phyloP scores from a whole-genome alignment of 2,329 filamentous ascomycete species.

The Beauveria medogensis region DNA sequence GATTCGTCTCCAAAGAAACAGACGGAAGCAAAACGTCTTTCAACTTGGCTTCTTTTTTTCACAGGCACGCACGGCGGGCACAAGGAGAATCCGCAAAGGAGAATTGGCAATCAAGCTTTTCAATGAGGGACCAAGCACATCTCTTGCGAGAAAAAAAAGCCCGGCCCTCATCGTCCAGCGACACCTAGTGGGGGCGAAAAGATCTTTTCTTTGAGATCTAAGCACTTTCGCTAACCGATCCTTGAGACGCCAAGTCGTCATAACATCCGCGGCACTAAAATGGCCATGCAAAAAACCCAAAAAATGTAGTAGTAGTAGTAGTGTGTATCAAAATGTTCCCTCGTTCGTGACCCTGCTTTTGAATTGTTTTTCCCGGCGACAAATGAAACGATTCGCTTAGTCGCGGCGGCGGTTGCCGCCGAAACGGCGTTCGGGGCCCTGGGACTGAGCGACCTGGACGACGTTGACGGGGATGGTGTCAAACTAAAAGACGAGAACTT shows the following conservation, averaged over 20 bases:
- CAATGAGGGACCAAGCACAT: conserved; percentile 42
- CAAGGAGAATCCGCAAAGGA: conserved; percentile 20
- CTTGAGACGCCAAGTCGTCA: conserved; percentile 45
- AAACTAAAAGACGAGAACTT: conserved; percentile 54
- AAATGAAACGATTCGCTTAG: conserved; percentile 23
- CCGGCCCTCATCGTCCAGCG: conserved; percentile 52
- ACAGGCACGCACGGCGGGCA: conserved; percentile 20
- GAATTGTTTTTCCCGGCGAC: background rate
- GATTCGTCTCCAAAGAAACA: background rate
- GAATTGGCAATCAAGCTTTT: conserved; percentile 77
- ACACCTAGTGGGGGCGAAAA: conserved; percentile 68
- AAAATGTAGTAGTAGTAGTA: conserved; percentile 13
- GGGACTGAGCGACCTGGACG: conserved; percentile 79
- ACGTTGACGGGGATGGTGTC: conserved; percentile 97
- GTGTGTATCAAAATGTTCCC: conserved; percentile 5
- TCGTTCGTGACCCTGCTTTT: conserved; percentile 7
- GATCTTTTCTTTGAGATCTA: conserved; percentile 53
- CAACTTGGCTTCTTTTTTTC: background rate
- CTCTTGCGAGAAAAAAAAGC: conserved; percentile 20
- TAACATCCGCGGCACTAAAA: conserved; percentile 22
- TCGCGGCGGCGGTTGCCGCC: conserved; percentile 55
- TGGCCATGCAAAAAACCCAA: conserved; percentile 14
- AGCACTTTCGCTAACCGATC: conserved; percentile 46
- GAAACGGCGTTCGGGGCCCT: conserved; percentile 76
- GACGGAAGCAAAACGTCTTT: background rate